Percentiles rank a stretch among this genome's conserved stretches.
Evolutionary conservation across 495 filamentous ascomycete species (phyloP).

Genomic region (Chaetomidium leptoderma): DNA sequence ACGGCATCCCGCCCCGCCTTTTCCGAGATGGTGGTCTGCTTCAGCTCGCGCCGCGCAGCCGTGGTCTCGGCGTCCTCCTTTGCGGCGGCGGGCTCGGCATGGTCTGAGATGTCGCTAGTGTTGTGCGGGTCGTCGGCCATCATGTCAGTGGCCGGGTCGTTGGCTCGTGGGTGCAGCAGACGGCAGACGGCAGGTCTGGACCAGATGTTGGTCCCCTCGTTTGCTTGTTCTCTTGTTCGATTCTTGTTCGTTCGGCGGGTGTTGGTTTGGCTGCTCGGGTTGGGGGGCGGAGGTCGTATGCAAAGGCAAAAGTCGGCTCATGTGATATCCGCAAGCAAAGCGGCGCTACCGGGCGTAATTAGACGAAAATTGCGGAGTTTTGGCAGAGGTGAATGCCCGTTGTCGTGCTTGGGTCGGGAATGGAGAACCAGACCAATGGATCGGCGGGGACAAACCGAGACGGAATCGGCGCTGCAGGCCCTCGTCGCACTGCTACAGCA

Average conservation of each 20-base stretch:
- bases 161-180: slow-evolving; percentile 1
- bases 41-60: slow-evolving; percentile 51
- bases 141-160: slow-evolving; percentile 25
- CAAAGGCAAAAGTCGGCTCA: background rate
- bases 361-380: slow-evolving; percentile 14
- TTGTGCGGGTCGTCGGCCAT: slow-evolving; percentile 38
- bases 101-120: slow-evolving; percentile 32
- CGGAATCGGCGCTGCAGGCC: slow-evolving; percentile 7
- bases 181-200: slow-evolving; percentile 8
- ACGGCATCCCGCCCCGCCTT: slow-evolving; percentile 27
- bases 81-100: slow-evolving; percentile 21
- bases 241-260: background rate
- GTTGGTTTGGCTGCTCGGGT: background rate
- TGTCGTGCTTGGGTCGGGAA: slow-evolving; percentile 13
- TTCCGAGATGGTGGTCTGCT: slow-evolving; percentile 52
- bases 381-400: slow-evolving; percentile 14
- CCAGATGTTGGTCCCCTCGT: background rate
- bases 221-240: slow-evolving; percentile 1
- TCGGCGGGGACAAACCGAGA: slow-evolving; percentile 5
- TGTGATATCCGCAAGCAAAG: slow-evolving; percentile 2
- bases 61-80: slow-evolving; percentile 53
- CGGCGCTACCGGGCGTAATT: slow-evolving; percentile 8
- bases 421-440: slow-evolving; percentile 3
- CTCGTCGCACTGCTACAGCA: background rate
- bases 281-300: slow-evolving; percentile 1